Conservation (phyloP, 768 basidiomycete genomes). For the Podaxis carcinomalis region DNA sequence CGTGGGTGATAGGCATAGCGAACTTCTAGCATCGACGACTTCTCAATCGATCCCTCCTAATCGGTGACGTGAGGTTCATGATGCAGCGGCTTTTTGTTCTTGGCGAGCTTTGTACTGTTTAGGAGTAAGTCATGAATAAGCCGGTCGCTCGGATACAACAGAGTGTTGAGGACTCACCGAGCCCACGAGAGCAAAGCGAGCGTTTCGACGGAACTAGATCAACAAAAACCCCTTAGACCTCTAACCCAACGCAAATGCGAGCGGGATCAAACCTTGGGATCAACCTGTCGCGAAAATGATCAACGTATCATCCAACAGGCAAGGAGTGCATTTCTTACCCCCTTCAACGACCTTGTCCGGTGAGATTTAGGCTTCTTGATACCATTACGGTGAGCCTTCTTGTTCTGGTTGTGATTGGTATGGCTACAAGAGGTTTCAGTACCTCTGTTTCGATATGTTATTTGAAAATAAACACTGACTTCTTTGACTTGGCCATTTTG, state of each 20-base stretch:
- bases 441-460: neutral
- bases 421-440: constrained; percentile 43
- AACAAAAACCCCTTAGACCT: constrained; percentile 9
- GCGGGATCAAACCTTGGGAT: constrained; percentile 59
- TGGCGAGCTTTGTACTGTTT: constrained; percentile 61
- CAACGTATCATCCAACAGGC: neutral
- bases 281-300: constrained; percentile 47
- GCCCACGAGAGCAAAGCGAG: constrained; percentile 65
- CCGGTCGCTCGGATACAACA: neutral
- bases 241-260: neutral
- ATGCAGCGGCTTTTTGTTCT: constrained; percentile 52
- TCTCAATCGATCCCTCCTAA: neutral
- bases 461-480: constrained; percentile 45
- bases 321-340: constrained; percentile 57
- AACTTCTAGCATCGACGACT: neutral
- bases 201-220: constrained; percentile 79
- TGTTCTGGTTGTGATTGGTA: constrained; percentile 94
- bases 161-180: constrained; percentile 48
- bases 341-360: constrained; percentile 79
- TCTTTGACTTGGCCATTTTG: constrained; percentile 97
- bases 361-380: constrained; percentile 79
- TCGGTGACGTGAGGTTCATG: constrained; percentile 15
- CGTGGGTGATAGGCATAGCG: neutral
- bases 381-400: constrained; percentile 97
- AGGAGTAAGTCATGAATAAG: neutral